phyloP scores from a whole-genome alignment of 768 basidiomycete genomes.

The Trametes punicea region DNA sequence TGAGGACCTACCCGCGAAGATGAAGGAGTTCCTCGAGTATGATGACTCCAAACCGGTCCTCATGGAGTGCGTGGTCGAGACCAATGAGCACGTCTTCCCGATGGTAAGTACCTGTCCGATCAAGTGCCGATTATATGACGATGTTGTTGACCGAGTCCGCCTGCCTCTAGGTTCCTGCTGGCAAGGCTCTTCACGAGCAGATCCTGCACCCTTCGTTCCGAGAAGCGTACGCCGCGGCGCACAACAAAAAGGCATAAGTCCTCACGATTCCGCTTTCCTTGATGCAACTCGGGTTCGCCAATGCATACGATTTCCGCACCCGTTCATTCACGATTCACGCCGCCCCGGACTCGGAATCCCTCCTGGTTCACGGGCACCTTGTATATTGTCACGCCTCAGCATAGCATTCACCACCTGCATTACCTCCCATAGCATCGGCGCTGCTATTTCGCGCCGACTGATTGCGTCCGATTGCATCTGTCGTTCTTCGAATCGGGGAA shows the following conservation, averaged over 20 bases:
- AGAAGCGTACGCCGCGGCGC: conserved; percentile 22
- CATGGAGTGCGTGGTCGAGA: conserved; percentile 86
- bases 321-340: background rate
- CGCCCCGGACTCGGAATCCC: no score
- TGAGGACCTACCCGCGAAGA: conserved; percentile 85
- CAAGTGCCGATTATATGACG: conserved; percentile 17
- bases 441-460: background rate
- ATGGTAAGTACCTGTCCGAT: conserved; percentile 67
- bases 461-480: conserved; percentile 7
- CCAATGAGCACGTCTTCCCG: conserved; percentile 85
- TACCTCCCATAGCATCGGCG: background rate
- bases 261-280: background rate
- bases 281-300: background rate
- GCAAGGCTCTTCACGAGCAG: conserved; percentile 92
- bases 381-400: background rate
- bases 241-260: conserved; percentile 20
- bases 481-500: conserved; percentile 12
- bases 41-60: conserved; percentile 83
- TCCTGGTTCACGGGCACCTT: background rate
- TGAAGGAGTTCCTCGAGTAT: conserved; percentile 99
- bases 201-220: conserved; percentile 53
- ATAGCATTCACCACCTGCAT: background rate
- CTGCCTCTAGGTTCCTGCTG: conserved; percentile 71
- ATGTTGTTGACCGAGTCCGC: background rate
- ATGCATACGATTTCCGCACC: background rate